Evolutionary conservation across 768 basidiomycete species (phyloP), one percentile per base, ranked within the genome.

Genomic region (Suillus lakei): DNA sequence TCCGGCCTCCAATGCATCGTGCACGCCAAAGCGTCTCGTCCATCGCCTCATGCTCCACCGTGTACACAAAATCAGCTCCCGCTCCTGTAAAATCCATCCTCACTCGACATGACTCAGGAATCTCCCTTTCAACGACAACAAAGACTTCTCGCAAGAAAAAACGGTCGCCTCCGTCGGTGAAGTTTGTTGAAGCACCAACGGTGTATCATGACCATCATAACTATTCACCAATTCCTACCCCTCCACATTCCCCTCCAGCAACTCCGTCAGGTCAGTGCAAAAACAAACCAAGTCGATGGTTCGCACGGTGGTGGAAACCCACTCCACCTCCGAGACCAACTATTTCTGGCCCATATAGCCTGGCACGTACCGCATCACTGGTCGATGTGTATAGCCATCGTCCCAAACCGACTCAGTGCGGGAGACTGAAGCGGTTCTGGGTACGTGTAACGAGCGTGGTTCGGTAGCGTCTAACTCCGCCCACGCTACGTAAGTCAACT

Each of bases 101-200:
- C 48, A 80, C 86, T 46, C 85, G 81, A 62, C 82, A 81, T 67
- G 80, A 74, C 64, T 82, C 82, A 28, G 87, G 83, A 46, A 74
- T 85, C 59, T 86, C 85, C 7, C 84, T 78, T 68, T 67, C 71
- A 60, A 74, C 73, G 21, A 74, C 74, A 38, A 72, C 80, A 30
- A 68, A 64, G 46, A 69, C 68, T 30, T 58, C 66, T 15, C 68
- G 76, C 21, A 71, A 67, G 65, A 79, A 71, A 67, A 78, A 56
- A 34, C 78, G 75, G n/a, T 72, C 76, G 8, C 68, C 78, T 13
- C 71, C 78, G 61, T 89, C 87, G 39, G 91, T 92, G 59, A 92
- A 89, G 68, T 92, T 91, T 67, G 87, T 87, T 34, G 88, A 90
- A 64, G 79, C 81, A 61, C 89, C 90, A 18, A 89, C 83, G 3